Evolutionary conservation across 352 stramenopile genomes (phyloP).

Genomic region (Peronospora farinosa): DNA sequence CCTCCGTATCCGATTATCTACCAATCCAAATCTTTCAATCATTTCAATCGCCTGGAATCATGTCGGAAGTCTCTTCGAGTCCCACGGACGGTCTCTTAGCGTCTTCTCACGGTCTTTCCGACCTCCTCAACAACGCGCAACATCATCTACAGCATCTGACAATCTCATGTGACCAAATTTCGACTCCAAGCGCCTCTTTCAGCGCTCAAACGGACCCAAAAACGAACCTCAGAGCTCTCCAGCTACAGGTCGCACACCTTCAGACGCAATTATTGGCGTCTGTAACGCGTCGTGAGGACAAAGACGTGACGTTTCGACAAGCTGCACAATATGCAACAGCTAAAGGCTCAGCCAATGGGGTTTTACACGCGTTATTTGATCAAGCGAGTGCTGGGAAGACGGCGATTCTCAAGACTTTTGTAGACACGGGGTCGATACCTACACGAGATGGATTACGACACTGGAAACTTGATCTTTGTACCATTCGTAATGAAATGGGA

Average conservation of each 20-base stretch:
- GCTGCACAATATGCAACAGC: slow-evolving; percentile 50
- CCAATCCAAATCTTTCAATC: slow-evolving; percentile 11
- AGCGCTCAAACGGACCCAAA: slow-evolving; percentile 1
- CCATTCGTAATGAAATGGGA: slow-evolving; percentile 58
- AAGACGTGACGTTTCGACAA: slow-evolving; percentile 53
- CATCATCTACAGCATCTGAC: slow-evolving; percentile 45
- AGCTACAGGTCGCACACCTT: slow-evolving; percentile 48
- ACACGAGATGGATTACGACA: slow-evolving; percentile 72
- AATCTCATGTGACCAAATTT: slow-evolving; percentile 40
- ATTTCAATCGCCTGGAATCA: slow-evolving; percentile 10
- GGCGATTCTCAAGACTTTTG: slow-evolving; percentile 44
- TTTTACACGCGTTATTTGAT: slow-evolving; percentile 74
- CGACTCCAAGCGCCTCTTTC: slow-evolving; percentile 6
- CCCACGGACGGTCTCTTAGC: background rate
- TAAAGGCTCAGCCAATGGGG: slow-evolving; percentile 67
- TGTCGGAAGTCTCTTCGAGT: background rate
- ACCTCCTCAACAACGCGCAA: slow-evolving; percentile 42
- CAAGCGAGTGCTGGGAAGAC: slow-evolving; percentile 54
- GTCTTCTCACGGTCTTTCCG: slow-evolving; percentile 42
- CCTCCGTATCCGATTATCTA: background rate
- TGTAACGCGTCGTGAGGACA: slow-evolving; percentile 56
- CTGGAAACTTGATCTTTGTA: slow-evolving; percentile 56
- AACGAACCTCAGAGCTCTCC: slow-evolving; percentile 28
- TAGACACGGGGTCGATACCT: slow-evolving; percentile 65
- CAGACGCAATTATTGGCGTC: slow-evolving; percentile 34